Evolutionary conservation across 257 asterid genomes (phyloP).

Genomic region (Solanum lignicaule): DNA sequence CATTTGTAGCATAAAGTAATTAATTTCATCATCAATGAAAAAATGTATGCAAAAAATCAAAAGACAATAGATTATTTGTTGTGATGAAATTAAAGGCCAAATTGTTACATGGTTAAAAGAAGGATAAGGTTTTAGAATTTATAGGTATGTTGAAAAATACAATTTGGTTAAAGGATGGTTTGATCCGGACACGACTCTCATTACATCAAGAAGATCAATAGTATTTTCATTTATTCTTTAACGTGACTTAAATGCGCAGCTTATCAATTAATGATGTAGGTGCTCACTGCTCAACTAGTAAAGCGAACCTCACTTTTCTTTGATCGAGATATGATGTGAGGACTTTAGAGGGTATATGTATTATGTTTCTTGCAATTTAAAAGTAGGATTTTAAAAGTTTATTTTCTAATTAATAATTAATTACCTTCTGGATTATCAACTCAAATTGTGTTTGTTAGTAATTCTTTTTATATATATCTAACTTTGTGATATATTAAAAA

Average conservation of each 20-base stretch:
- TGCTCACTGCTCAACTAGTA: neutral
- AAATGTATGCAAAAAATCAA: neutral
- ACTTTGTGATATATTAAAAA: neutral
- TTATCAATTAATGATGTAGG: neutral
- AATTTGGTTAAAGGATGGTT: neutral
- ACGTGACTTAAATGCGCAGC: accelerated
- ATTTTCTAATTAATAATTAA: neutral
- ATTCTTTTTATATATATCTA: no score
- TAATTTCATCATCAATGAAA: neutral
- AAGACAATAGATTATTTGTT: neutral
- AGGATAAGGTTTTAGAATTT: neutral
- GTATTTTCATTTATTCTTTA: no score
- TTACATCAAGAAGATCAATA: neutral
- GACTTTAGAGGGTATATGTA: neutral
- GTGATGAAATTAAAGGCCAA: neutral
- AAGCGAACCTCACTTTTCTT: neutral
- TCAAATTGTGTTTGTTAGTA: neutral
- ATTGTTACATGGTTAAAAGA: neutral
- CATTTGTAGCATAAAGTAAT: conserved; percentile 11
- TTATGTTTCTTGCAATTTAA: neutral
- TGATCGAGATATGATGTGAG: neutral
- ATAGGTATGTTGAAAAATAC: neutral
- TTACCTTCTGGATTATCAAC: neutral
- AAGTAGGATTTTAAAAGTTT: no score
- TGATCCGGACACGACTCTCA: neutral